Percentiles rank a stretch among this genome's conserved stretches.
Evolutionary conservation across 2,329 filamentous ascomycete species (phyloP).

Genomic region (Venturia carpophila): DNA sequence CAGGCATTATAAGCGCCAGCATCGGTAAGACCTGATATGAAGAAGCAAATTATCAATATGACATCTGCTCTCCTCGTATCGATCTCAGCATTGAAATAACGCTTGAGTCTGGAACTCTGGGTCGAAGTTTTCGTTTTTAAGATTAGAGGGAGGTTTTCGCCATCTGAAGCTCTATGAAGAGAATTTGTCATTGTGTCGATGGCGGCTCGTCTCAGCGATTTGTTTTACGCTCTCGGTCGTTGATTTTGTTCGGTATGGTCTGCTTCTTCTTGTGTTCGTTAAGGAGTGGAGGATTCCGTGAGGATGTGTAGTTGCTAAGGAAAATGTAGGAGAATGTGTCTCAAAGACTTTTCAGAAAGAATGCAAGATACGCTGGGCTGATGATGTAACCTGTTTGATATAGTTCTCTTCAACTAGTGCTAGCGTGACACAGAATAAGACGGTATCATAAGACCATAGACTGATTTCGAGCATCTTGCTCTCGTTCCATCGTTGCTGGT

Average conservation of each 20-base stretch:
- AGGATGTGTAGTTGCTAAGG: neutral
- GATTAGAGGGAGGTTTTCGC: neutral
- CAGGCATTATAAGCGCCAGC: constrained; percentile 68
- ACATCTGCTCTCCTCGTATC: constrained; percentile 58
- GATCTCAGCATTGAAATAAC: constrained; percentile 43
- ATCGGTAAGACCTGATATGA: constrained; percentile 70
- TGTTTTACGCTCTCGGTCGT: neutral
- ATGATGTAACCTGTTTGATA: neutral
- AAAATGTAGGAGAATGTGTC: neutral
- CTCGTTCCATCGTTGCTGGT: neutral
- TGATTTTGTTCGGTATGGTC: neutral
- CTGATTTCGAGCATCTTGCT: neutral
- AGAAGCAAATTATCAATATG: constrained; percentile 62
- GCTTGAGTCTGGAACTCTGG: neutral
- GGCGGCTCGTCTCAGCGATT: neutral
- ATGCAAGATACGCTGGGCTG: neutral
- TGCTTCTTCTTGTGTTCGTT: neutral
- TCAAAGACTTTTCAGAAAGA: neutral
- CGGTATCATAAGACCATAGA: neutral
- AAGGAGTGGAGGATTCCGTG: neutral
- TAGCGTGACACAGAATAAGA: neutral
- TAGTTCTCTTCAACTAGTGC: constrained; percentile 3
- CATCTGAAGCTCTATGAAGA: neutral
- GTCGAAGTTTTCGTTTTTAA: neutral
- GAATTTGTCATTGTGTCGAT: neutral